Evolutionary conservation across 2,329 filamentous ascomycete species (phyloP).

Genomic region (Cytospora piceae): DNA sequence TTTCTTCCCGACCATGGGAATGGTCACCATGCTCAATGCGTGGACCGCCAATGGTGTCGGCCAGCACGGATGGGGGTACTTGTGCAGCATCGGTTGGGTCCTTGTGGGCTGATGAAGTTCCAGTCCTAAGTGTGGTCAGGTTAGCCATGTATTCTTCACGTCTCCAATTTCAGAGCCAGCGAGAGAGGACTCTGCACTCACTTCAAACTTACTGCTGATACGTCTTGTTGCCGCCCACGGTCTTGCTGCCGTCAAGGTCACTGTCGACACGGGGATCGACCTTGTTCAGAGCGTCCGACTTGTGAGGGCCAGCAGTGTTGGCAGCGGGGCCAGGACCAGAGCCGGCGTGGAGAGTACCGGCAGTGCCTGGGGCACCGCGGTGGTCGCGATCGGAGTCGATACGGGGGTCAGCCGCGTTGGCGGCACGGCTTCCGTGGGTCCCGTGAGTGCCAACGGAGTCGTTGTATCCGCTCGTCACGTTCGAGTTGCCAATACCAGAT

Average conservation of each 20-base stretch:
- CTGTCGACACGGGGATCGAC: conserved; percentile 59
- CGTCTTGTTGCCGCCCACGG: conserved; percentile 58
- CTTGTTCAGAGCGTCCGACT: conserved; percentile 58
- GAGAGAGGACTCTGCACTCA: conserved; percentile 21
- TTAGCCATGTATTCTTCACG: neutral
- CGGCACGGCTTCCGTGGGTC: conserved; percentile 39
- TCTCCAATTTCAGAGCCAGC: conserved; percentile 35
- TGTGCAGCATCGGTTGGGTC: conserved; percentile 61
- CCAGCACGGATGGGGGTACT: conserved; percentile 59
- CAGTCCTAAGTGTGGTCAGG: neutral
- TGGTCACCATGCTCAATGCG: conserved; percentile 49
- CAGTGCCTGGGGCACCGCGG: conserved; percentile 33
- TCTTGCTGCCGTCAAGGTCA: conserved; percentile 58
- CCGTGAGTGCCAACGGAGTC: conserved; percentile 41
- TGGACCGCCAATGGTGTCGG: conserved; percentile 50
- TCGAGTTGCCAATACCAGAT: conserved; percentile 28
- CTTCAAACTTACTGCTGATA: conserved; percentile 46
- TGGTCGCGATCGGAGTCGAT: conserved; percentile 44
- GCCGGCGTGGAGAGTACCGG: conserved; percentile 29
- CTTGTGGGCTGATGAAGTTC: conserved; percentile 32
- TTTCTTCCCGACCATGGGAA: conserved; percentile 47
- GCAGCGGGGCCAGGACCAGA: conserved; percentile 43
- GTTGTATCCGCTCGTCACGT: conserved; percentile 36
- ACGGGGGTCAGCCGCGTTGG: conserved; percentile 44
- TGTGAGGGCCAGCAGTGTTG: conserved; percentile 56